These are phyloP conservation scores for Sporothrix euskadiensis DNA, from an alignment of 2,329 filamentous ascomycete species.

Conservation along the genomic window DNA sequence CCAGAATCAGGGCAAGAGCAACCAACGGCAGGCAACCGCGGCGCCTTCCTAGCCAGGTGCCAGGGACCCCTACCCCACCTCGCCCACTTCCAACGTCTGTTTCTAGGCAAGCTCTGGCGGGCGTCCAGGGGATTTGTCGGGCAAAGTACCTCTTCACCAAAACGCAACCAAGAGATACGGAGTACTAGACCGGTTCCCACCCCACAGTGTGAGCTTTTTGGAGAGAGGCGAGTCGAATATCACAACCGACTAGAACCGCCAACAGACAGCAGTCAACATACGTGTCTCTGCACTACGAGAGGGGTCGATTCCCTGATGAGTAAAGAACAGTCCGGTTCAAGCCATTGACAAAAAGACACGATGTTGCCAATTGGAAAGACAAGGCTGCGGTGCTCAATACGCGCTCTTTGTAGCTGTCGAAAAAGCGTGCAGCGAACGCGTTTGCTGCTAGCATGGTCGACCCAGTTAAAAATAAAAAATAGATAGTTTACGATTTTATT, in stretches of 20 bases:
- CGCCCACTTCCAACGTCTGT: slow-evolving; percentile 15
- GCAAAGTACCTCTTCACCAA: background rate
- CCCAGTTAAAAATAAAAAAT: slow-evolving; percentile 22
- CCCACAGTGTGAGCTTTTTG: slow-evolving; percentile 16
- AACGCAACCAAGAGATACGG: background rate
- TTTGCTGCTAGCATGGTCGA: background rate
- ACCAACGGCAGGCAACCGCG: slow-evolving; percentile 17
- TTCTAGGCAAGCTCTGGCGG: background rate
- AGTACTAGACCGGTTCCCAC: background rate
- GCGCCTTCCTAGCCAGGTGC: slow-evolving; percentile 23
- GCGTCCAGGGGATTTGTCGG: background rate
- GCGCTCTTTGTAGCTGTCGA: background rate
- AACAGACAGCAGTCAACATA: background rate
- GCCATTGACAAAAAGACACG: background rate
- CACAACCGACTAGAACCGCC: background rate
- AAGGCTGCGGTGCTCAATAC: background rate
- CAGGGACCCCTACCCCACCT: slow-evolving; percentile 23
- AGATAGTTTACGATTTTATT: background rate
- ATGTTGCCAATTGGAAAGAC: background rate
- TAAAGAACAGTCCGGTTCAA: background rate
- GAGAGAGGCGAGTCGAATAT: background rate
- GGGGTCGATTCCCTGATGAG: background rate
- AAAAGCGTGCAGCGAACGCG: slow-evolving; percentile 1
- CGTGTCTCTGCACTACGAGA: background rate
- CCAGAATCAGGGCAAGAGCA: background rate